Percentiles rank a stretch among this genome's conserved stretches.
Conservation (phyloP, 768 basidiomycete species). For the Pleurotus ostreatus region DNA sequence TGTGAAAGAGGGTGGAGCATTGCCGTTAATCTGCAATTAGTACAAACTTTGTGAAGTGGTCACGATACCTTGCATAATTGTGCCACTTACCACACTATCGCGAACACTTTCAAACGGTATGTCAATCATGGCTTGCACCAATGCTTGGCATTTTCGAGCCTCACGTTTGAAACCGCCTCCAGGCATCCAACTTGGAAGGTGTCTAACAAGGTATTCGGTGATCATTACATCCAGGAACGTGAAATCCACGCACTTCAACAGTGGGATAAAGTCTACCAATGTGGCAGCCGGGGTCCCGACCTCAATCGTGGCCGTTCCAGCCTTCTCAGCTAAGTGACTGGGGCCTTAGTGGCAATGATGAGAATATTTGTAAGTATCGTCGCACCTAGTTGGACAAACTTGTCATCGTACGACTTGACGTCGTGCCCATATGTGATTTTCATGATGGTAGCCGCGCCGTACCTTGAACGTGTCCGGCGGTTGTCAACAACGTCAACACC, state of each 20-base stretch:
- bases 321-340: slow-evolving; percentile 34
- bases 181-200: slow-evolving; percentile 49
- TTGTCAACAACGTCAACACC: background rate
- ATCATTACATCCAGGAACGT: background rate
- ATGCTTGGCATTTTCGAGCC: slow-evolving; percentile 35
- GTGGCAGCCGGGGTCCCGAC: slow-evolving; percentile 43
- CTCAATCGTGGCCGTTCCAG: slow-evolving; percentile 40
- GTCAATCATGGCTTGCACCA: slow-evolving; percentile 45
- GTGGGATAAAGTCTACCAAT: slow-evolving; percentile 47
- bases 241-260: slow-evolving; percentile 29
- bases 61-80: background rate
- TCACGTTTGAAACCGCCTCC: slow-evolving; percentile 43
- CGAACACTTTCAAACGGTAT: slow-evolving; percentile 32
- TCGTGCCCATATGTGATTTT: slow-evolving; percentile 46
- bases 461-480: slow-evolving; percentile 23
- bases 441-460: slow-evolving; percentile 42
- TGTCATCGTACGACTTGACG: slow-evolving; percentile 39
- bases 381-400: slow-evolving; percentile 38
- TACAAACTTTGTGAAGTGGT: background rate
- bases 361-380: background rate
- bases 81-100: background rate
- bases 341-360: too few relatives aligned
- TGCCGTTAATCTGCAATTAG: slow-evolving; percentile 33
- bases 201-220: slow-evolving; percentile 19
- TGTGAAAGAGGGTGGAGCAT: slow-evolving; percentile 39